Percentiles rank a stretch among this genome's conserved stretches.
Conservation (phyloP, 768 basidiomycete genomes). For the Rhodosporidiobolus odoratus region DNA sequence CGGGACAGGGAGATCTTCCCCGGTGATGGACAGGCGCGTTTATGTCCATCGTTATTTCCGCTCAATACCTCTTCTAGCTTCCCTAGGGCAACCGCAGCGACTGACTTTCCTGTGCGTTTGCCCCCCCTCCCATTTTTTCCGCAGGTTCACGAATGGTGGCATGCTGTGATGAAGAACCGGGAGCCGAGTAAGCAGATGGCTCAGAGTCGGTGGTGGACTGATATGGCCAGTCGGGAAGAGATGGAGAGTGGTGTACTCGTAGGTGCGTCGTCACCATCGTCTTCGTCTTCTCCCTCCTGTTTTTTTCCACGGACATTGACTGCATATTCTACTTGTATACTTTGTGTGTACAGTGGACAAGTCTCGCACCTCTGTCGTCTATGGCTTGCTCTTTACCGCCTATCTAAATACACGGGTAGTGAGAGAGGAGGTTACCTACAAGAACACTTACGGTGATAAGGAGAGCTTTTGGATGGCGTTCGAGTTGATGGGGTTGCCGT, state of each 20-base stretch:
- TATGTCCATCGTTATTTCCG: no score
- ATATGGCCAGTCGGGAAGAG: conserved; percentile 33
- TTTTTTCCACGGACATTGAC: neutral
- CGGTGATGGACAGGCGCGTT: conserved; percentile 23
- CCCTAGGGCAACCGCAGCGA: neutral
- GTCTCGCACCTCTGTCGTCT: conserved; percentile 9
- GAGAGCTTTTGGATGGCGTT: conserved; percentile 39
- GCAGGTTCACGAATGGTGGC: conserved; percentile 38
- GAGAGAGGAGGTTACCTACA: conserved; percentile 35
- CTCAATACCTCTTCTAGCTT: neutral
- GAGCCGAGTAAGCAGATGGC: conserved; percentile 20
- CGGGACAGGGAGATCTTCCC: conserved; percentile 35
- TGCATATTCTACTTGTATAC: neutral
- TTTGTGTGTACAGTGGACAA: conserved; percentile 30
- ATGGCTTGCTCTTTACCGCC: conserved; percentile 27
- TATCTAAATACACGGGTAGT: conserved; percentile 32
- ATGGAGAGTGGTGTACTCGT: conserved; percentile 39
- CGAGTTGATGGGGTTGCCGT: conserved; percentile 22
- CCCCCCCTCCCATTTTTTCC: neutral
- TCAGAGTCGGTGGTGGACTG: conserved; percentile 23
- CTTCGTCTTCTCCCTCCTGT: neutral
- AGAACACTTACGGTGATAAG: conserved; percentile 38
- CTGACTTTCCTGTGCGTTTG: neutral
- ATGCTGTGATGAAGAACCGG: conserved; percentile 25
- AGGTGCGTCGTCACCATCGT: neutral